Evolutionary conservation across 2,329 filamentous ascomycete species (phyloP).

Genomic region (Alternaria arbusti): DNA sequence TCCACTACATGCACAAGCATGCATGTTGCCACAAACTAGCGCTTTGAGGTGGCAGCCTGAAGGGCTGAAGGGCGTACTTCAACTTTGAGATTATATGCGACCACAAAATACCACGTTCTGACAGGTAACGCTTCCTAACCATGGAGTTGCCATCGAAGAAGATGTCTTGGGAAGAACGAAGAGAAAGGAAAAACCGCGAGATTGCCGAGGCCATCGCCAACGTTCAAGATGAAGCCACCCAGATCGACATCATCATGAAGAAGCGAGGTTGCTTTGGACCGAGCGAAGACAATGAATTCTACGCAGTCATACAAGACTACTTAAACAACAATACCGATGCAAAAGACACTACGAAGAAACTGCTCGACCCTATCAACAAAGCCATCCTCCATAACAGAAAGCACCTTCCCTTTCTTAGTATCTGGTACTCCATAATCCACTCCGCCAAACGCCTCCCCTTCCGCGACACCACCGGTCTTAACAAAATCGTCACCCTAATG

Average conservation of each 20-base stretch:
- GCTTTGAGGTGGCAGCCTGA: neutral
- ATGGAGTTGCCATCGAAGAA: neutral
- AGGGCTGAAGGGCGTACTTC: constrained; percentile 4
- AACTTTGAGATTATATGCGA: neutral
- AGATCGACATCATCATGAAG: constrained; percentile 1
- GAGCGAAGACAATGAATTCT: neutral
- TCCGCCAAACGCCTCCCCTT: constrained; percentile 4
- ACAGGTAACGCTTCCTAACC: too few species aligned
- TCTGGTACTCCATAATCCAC: constrained; percentile 6
- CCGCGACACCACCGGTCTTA: neutral
- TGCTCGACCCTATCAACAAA: neutral
- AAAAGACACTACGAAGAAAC: neutral
- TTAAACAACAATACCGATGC: neutral
- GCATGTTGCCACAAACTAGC: neutral
- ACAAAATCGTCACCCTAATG: constrained; percentile 1
- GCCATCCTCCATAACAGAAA: neutral
- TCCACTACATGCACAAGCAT: neutral
- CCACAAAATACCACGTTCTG: too few species aligned
- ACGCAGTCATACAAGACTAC: neutral
- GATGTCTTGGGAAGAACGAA: neutral
- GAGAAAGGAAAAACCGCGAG: neutral
- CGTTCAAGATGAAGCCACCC: constrained; percentile 1
- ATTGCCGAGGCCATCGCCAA: neutral
- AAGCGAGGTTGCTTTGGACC: constrained; percentile 2
- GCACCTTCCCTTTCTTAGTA: neutral